These are phyloP conservation scores for Claviceps humidiphila DNA, from an alignment of 2,329 filamentous ascomycete species.

Conservation along the genomic window DNA sequence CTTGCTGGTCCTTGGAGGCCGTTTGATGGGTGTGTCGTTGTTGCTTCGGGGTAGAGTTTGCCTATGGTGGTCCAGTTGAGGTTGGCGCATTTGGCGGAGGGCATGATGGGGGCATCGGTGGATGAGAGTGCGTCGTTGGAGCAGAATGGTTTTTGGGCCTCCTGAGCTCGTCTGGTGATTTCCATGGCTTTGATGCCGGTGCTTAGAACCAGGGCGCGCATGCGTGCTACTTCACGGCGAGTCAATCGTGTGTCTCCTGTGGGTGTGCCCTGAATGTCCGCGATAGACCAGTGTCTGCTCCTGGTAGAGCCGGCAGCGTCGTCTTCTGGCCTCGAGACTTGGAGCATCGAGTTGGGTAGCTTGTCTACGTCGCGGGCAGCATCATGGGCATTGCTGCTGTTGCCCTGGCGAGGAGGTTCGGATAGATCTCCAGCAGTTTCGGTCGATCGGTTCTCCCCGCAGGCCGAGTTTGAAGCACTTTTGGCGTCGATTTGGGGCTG, in stretches of 20 bases:
- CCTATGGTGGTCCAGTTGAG: conserved; percentile 30
- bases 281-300: conserved; percentile 38
- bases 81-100: conserved; percentile 9
- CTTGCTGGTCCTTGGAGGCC: conserved; percentile 9
- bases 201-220: conserved; percentile 62
- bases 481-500: conserved; percentile 35
- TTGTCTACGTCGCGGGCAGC: conserved; percentile 20
- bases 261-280: conserved; percentile 24
- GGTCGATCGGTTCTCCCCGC: conserved; percentile 13
- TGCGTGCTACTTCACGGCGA: conserved; percentile 66
- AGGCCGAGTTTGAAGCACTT: conserved; percentile 24
- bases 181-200: conserved; percentile 85
- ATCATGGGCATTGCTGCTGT: conserved; percentile 11
- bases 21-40: conserved; percentile 14
- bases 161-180: conserved; percentile 53
- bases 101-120: conserved; percentile 10
- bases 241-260: conserved; percentile 30
- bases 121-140: conserved; percentile 8
- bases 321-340: conserved; percentile 14
- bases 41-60: conserved; percentile 24
- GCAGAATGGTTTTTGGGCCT: conserved; percentile 24
- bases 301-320: conserved; percentile 10
- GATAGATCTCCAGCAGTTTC: background rate
- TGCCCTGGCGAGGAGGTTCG: background rate
- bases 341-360: conserved; percentile 21